These are phyloP conservation scores for Fraxinus xanthoxyloides DNA, from an alignment of 305 asterid genomes.

Conservation along the genomic window DNA sequence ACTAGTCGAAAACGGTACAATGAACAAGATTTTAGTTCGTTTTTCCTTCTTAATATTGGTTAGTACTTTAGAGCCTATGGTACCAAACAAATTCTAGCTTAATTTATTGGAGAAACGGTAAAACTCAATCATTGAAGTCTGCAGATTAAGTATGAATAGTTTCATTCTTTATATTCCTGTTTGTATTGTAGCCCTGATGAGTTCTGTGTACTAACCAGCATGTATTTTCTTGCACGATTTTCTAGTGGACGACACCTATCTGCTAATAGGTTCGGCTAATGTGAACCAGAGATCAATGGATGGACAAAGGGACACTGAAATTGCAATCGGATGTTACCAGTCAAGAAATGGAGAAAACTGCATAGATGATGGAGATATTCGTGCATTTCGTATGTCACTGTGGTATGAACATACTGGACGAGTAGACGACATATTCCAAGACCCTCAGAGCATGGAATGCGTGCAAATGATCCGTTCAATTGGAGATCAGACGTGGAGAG, in stretches of 20 bases:
- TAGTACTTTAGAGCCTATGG: background rate
- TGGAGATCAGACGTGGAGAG: slow-evolving; percentile 76
- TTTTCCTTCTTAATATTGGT: background rate
- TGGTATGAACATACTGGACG: slow-evolving; percentile 85
- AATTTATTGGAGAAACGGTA: background rate
- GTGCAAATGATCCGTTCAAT: slow-evolving; percentile 42
- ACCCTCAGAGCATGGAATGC: slow-evolving; percentile 67
- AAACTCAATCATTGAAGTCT: background rate
- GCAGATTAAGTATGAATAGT: background rate
- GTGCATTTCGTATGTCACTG: slow-evolving; percentile 67
- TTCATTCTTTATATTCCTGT: background rate
- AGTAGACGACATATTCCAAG: slow-evolving; percentile 41
- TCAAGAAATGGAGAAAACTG: slow-evolving; percentile 35
- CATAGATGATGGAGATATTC: slow-evolving; percentile 41
- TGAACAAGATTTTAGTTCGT: background rate
- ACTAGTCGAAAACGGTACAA: background rate
- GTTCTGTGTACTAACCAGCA: slow-evolving; percentile 4
- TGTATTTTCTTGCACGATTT: slow-evolving; percentile 2
- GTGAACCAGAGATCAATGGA: slow-evolving; percentile 95
- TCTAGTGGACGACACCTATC: slow-evolving; percentile 78
- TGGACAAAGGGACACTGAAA: slow-evolving; percentile 87
- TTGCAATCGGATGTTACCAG: slow-evolving; percentile 85
- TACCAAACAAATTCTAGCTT: background rate
- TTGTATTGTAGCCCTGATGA: background rate
- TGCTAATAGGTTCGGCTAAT: slow-evolving; percentile 83